phyloP scores from a whole-genome alignment of 2,329 filamentous ascomycete genomes.

The Phialocephala sp. region DNA sequence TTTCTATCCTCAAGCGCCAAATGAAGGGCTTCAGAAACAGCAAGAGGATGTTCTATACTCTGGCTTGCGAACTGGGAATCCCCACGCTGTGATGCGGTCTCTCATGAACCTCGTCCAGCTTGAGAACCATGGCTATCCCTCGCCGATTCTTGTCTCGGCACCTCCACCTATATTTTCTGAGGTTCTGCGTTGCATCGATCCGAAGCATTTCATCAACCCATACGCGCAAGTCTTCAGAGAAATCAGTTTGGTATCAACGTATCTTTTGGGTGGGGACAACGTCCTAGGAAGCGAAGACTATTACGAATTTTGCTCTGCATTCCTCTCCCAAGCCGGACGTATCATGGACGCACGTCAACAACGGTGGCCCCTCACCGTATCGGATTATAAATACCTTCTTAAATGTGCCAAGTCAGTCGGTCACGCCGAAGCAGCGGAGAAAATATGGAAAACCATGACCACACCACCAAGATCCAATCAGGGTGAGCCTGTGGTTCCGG shows the following conservation, averaged over 20 bases:
- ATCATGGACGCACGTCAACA: slow-evolving; percentile 47
- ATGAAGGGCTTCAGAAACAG: background rate
- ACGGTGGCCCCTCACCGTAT: slow-evolving; percentile 48
- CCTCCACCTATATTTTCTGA: slow-evolving; percentile 65
- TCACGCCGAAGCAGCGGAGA: slow-evolving; percentile 48
- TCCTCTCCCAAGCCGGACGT: slow-evolving; percentile 32
- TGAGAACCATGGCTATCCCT: slow-evolving; percentile 28
- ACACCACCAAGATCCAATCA: slow-evolving; percentile 26
- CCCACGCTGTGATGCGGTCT: slow-evolving; percentile 25
- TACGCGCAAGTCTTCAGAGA: slow-evolving; percentile 53
- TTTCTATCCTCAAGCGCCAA: background rate
- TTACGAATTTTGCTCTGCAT: slow-evolving; percentile 34
- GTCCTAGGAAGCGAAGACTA: slow-evolving; percentile 21
- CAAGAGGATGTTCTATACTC: slow-evolving; percentile 13
- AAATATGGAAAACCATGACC: slow-evolving; percentile 53
- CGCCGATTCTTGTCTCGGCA: slow-evolving; percentile 48
- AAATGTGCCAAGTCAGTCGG: slow-evolving; percentile 55
- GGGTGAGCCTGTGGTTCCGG: slow-evolving; percentile 38
- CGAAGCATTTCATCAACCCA: slow-evolving; percentile 54
- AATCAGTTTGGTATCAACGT: slow-evolving; percentile 55
- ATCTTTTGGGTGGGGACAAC: slow-evolving; percentile 19
- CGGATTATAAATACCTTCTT: slow-evolving; percentile 59
- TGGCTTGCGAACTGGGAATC: slow-evolving; percentile 28
- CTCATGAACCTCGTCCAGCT: slow-evolving; percentile 24
- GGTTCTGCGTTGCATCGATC: slow-evolving; percentile 66